Conservation (phyloP, 208 protist species). For the Entamoeba dispar region DNA sequence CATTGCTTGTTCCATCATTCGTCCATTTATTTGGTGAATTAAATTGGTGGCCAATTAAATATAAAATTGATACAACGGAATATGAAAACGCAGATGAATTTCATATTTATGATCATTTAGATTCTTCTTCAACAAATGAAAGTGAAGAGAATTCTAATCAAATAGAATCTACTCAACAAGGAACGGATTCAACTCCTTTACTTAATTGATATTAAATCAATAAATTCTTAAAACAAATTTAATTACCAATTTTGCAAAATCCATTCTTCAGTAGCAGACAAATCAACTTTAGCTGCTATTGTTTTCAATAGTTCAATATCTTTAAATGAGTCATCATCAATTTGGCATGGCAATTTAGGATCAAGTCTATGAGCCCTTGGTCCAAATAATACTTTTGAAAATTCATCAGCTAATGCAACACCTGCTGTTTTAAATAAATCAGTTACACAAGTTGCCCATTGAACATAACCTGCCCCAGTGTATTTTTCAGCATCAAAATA, state of each 20-base stretch:
- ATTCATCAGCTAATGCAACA: not conserved
- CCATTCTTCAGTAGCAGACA: not conserved
- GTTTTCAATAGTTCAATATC: not conserved
- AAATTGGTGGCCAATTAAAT: constrained; percentile 36
- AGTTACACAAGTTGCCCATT: not conserved
- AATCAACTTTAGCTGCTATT: not conserved
- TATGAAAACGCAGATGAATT: not conserved
- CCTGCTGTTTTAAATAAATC: not conserved
- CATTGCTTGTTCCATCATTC: constrained; percentile 34
- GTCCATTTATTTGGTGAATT: constrained; percentile 24
- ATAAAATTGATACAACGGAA: not conserved
- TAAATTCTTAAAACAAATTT: too few species aligned
- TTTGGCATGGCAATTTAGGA: not conserved
- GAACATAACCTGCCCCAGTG: not conserved
- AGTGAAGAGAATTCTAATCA: too few species aligned
- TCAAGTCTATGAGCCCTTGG: not conserved
- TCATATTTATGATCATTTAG: not conserved
- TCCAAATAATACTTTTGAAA: not conserved
- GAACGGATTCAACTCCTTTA: too few species aligned
- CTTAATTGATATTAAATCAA: too few species aligned
- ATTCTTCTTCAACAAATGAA: not conserved
- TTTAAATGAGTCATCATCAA: not conserved
- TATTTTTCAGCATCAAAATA: not conserved
- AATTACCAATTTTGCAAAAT: not conserved
- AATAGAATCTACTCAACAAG: too few species aligned